These are phyloP conservation scores for Tetracladium marchalianum DNA, from an alignment of 495 filamentous ascomycete genomes.

Conservation along the genomic window DNA sequence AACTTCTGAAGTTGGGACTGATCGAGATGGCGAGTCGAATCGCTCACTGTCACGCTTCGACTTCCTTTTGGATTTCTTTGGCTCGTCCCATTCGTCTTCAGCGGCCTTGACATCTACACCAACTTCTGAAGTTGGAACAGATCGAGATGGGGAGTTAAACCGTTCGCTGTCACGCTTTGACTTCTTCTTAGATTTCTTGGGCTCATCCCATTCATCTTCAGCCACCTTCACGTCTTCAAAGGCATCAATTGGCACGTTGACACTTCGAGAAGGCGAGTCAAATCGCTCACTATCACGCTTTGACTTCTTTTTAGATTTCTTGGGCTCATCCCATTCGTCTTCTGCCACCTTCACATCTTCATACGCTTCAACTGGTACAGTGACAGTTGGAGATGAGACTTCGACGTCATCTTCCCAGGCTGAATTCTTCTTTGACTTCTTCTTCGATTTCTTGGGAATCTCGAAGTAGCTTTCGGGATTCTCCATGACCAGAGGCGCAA, in stretches of 20 bases:
- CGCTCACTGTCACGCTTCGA: slow-evolving; percentile 8
- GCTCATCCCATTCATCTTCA: slow-evolving; percentile 17
- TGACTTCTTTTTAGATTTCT: slow-evolving; percentile 10
- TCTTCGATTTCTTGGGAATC: slow-evolving; percentile 16
- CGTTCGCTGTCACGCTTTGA: slow-evolving; percentile 21
- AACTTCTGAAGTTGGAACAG: slow-evolving; percentile 16
- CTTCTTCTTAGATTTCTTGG: slow-evolving; percentile 20
- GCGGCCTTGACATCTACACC: slow-evolving; percentile 4
- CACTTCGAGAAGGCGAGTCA: slow-evolving; percentile 7
- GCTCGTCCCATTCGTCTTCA: slow-evolving; percentile 3
- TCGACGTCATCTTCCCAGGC: slow-evolving; percentile 10
- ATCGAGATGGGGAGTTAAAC: slow-evolving; percentile 19
- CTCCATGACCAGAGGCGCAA: slow-evolving; percentile 8
- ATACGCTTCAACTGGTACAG: not conserved
- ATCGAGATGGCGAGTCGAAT: slow-evolving; percentile 13
- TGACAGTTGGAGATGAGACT: slow-evolving; percentile 1
- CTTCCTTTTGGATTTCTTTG: slow-evolving; percentile 10
- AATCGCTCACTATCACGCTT: slow-evolving; percentile 9
- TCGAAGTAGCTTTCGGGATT: slow-evolving; percentile 20
- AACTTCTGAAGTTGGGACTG: slow-evolving; percentile 7
- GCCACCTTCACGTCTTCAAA: slow-evolving; percentile 20
- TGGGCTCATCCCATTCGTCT: slow-evolving; percentile 3
- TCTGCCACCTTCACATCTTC: slow-evolving; percentile 5
- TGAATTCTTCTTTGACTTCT: slow-evolving; percentile 18
- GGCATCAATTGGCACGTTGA: slow-evolving; percentile 21